phyloP scores from a whole-genome alignment of 352 stramenopile species.

The Phytophthora pini region DNA sequence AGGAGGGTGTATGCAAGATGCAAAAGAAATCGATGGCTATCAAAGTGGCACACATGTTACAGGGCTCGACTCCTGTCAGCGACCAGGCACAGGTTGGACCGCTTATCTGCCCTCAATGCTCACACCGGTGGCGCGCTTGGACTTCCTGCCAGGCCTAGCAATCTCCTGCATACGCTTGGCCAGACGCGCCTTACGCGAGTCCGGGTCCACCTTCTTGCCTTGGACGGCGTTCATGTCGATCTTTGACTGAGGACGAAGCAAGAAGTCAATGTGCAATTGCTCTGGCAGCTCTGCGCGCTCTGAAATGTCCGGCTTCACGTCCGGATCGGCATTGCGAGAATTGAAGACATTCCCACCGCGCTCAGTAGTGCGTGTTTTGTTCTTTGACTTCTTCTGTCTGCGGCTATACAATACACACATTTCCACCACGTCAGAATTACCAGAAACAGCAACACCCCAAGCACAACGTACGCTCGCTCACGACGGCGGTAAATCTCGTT shows the following conservation, averaged over 20 bases:
- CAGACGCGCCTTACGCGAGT: slow-evolving; percentile 85
- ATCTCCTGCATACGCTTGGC: slow-evolving; percentile 90
- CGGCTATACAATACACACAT: slow-evolving; percentile 24
- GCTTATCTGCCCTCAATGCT: slow-evolving; percentile 87
- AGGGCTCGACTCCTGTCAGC: slow-evolving; percentile 16
- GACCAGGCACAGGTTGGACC: slow-evolving; percentile 3
- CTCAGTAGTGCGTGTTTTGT: slow-evolving; percentile 28
- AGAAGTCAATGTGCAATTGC: slow-evolving; percentile 83
- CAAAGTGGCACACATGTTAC: slow-evolving; percentile 23
- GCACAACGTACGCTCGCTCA: slow-evolving; percentile 41
- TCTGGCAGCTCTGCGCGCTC: slow-evolving; percentile 76
- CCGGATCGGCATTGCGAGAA: slow-evolving; percentile 27
- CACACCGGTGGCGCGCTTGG: slow-evolving; percentile 72
- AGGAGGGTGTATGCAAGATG: slow-evolving; percentile 36
- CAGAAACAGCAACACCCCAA: slow-evolving; percentile 1
- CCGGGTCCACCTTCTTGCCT: slow-evolving; percentile 70
- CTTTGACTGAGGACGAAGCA: slow-evolving; percentile 85
- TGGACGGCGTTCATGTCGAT: slow-evolving; percentile 70
- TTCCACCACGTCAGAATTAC: slow-evolving; percentile 5
- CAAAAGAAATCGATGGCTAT: slow-evolving; percentile 31
- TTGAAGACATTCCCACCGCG: slow-evolving; percentile 64
- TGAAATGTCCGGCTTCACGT: slow-evolving; percentile 53
- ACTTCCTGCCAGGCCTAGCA: slow-evolving; percentile 77
- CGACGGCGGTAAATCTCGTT: slow-evolving; percentile 76
- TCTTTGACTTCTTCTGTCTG: slow-evolving; percentile 56